Evolutionary conservation across 2,329 filamentous ascomycete genomes (phyloP), one percentile per base, ranked within the genome.

Genomic region (Fusarium tjaetaba): DNA sequence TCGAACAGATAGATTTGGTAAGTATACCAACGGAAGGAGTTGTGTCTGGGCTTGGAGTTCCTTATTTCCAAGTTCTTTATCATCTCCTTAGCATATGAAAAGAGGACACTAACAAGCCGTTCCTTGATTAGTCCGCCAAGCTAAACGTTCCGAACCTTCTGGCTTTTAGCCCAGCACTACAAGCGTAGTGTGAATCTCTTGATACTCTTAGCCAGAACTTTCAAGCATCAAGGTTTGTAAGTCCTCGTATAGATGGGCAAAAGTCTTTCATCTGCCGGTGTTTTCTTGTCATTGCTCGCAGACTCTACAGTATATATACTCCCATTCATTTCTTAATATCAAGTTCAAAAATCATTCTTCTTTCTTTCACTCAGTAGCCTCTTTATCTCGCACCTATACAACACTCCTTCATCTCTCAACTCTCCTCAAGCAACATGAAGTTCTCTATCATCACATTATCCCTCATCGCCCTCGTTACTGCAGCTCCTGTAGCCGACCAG

Each of bases 21-120:
- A 8, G 16, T 10, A 7, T 30, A 13, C 10, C 10, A 30, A 30
- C 7, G 15, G n/a, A 49, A 11, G 28, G 4, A 30, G 10, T 11
- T 30, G 15, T n/a, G 10, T 49, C 14, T 48, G 20, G 20, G 5
- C 26, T 22, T n/a, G 9, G 10, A 16, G 4, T 18, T 5, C 20
- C 10, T 1, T n/a, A 15, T 9, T 16, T n/a, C 14, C 10, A 9
- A 18, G 28, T 11, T 4, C 28, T 1, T 0, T 32, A 15, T 16
- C 7, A n/a, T 30, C 14, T n/a, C 20, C 26, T 22, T 9, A 7
- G 7, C 10, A 30, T 32, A 49, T 32, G 46, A n/a, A 22, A 30
- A 32, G 14, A 28, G 14, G 15, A 2, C 14, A 15, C 3, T 18
- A 18, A n/a, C 7, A 30, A 13, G 28, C 22, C 15, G 20, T 49